Evolutionary conservation across 345 rosid species (phyloP).

Genomic region (Camelina neglecta): DNA sequence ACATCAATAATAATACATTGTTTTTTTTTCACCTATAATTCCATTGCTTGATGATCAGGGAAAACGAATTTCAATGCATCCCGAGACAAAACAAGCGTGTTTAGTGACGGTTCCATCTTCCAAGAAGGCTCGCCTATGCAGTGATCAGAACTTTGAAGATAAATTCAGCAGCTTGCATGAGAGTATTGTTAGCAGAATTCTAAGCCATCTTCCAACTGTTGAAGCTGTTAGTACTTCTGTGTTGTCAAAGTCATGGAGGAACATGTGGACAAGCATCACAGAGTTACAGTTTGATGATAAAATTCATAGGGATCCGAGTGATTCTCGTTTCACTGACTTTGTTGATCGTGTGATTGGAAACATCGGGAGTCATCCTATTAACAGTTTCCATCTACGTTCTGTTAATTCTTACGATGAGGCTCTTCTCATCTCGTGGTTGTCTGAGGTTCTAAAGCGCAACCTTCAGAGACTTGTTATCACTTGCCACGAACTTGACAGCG

Average conservation of each 20-base stretch:
- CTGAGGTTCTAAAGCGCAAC: slow-evolving; percentile 5
- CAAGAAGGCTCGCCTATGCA: slow-evolving; percentile 8
- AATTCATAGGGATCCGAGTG: neutral
- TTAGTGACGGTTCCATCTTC: slow-evolving; percentile 18
- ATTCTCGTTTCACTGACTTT: slow-evolving; percentile 11
- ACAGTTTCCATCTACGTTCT: slow-evolving; percentile 23
- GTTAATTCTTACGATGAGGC: slow-evolving; percentile 26
- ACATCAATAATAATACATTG: neutral
- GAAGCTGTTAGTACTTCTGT: slow-evolving; percentile 40
- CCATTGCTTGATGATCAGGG: neutral
- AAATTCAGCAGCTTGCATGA: slow-evolving; percentile 25
- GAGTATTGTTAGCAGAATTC: slow-evolving; percentile 17
- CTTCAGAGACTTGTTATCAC: slow-evolving; percentile 30
- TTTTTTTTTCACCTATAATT: neutral
- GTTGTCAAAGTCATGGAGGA: slow-evolving; percentile 31
- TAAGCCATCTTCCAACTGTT: slow-evolving; percentile 27
- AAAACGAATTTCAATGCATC: slow-evolving; percentile 3
- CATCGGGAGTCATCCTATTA: slow-evolving; percentile 14
- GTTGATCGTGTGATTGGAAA: slow-evolving; percentile 23
- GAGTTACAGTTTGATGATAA: slow-evolving; percentile 25
- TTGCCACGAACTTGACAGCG: slow-evolving; percentile 11
- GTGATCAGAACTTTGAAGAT: slow-evolving; percentile 15
- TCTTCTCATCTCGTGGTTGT: slow-evolving; percentile 24
- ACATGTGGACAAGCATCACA: slow-evolving; percentile 28
- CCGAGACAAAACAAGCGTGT: neutral